Evolutionary conservation across 2,329 filamentous ascomycete genomes (phyloP), one percentile per base, ranked within the genome.

Genomic region (Trichoderma pleuroti): DNA sequence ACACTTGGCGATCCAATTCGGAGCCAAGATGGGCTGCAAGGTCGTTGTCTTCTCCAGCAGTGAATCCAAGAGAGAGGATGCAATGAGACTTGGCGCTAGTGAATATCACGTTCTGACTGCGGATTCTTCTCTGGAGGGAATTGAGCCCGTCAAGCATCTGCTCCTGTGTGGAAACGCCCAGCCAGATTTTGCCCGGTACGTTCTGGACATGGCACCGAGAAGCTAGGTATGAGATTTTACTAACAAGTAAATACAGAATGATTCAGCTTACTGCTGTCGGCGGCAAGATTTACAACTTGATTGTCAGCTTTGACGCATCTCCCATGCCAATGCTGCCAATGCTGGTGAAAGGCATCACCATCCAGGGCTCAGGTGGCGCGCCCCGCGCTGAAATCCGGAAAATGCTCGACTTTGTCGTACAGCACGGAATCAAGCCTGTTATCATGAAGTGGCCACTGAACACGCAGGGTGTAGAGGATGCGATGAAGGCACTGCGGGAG

Each of bases 1-100:
- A 4, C 90, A 91, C 77, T 77, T 92, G 46, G 90, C 89, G 11
- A 90, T 92, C 72, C 87, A 90, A 75, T 91, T 90, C 76, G 89
- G 89, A 0, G 81, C 84, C 34, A 89, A 89, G 81, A 89, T 91
- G 87, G 90, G 90, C 34, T 88, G 84, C 78, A 82, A 87, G 42
- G 87, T 91, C 5, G 84, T 90, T 46, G 90, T 90, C 10, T 85
- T 92, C 73, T 89, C 86, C 1, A 83, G 87, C n/a, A 85, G 84
- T 5, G 86, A 90, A 70, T 83, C 80, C 75, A 93, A 93, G 83
- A 86, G 86, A 77, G 70, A 73, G 12, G 76, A 78, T 69, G 77
- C 78, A 4, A 18, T 71, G 14, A n/a, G 32, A 4, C 36, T 72
- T 2, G 72, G 73, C 9, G 73, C 72, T 9, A 21, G 34, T n/a